Conservation (phyloP, 306 rosid genomes). For the Citrullus amarus region DNA sequence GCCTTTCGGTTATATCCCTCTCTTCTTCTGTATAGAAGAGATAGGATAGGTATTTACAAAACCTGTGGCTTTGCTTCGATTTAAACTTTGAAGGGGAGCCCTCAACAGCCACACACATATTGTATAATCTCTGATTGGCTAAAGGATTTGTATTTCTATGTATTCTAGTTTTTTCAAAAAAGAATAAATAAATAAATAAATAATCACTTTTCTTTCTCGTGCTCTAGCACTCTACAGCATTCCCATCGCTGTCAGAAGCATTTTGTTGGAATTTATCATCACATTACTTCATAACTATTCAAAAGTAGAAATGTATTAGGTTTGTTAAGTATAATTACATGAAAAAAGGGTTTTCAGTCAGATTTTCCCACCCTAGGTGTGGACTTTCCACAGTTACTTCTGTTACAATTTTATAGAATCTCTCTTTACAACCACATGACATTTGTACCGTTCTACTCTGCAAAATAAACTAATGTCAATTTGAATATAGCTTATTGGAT, state of each 20-base stretch:
- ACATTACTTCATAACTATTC: not conserved
- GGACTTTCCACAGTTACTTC: not conserved
- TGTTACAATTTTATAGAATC: not conserved
- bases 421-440: not conserved
- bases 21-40: not conserved
- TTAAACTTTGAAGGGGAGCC: not conserved
- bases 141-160: not conserved
- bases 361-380: not conserved
- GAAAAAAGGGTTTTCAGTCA: not conserved
- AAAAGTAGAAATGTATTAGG: not conserved
- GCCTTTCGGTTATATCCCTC: not conserved
- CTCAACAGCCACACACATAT: constrained; percentile 1
- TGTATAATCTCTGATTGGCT: not conserved
- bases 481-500: too few relatives aligned
- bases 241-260: not conserved
- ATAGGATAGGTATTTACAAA: constrained; percentile 5
- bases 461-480: not conserved
- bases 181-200: too few relatives aligned
- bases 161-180: not conserved
- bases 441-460: not conserved
- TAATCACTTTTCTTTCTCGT: not conserved
- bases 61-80: not conserved
- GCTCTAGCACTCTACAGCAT: not conserved
- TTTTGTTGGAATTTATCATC: not conserved
- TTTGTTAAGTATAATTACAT: not conserved